A percentile compares a stretch with the other conserved stretches of the same genome.
These are phyloP conservation scores for Chytriomyces sp. DNA, from an alignment of 192 early-diverging fungal species.

Conservation along the genomic window DNA sequence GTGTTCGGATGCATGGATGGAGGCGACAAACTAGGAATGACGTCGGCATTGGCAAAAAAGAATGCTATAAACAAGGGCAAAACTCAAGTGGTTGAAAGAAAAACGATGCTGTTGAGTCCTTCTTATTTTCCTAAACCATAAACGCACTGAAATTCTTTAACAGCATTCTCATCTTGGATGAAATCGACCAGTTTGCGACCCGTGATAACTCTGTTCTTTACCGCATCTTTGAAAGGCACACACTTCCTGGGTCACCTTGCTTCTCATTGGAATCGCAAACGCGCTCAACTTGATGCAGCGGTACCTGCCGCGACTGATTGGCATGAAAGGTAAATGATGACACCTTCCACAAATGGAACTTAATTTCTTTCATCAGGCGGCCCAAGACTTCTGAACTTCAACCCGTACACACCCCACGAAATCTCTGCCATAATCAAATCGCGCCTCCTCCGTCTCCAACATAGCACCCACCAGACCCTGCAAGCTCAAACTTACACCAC, in stretches of 20 bases:
- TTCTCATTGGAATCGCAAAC: constrained; percentile 92
- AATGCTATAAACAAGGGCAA: not conserved
- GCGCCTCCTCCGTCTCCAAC: constrained; percentile 68
- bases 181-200: constrained; percentile 86
- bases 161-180: constrained; percentile 86
- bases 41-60: not conserved
- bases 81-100: not conserved
- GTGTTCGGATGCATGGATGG: constrained; percentile 20
- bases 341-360: not conserved
- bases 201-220: constrained; percentile 84
- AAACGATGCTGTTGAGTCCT: constrained; percentile 18
- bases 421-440: constrained; percentile 88
- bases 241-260: constrained; percentile 59
- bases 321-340: constrained; percentile 69
- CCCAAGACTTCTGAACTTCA: constrained; percentile 82
- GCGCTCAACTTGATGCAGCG: constrained; percentile 88
- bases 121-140: not conserved
- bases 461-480: not conserved
- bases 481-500: not conserved
- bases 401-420: constrained; percentile 82
- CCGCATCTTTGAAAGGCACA: constrained; percentile 81
- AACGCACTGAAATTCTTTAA: not conserved
- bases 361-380: constrained; percentile 40
- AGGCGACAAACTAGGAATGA: not conserved
- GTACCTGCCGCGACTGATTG: constrained; percentile 82